Conservation (phyloP, 345 rosid genomes). For the Salix dunnii region DNA sequence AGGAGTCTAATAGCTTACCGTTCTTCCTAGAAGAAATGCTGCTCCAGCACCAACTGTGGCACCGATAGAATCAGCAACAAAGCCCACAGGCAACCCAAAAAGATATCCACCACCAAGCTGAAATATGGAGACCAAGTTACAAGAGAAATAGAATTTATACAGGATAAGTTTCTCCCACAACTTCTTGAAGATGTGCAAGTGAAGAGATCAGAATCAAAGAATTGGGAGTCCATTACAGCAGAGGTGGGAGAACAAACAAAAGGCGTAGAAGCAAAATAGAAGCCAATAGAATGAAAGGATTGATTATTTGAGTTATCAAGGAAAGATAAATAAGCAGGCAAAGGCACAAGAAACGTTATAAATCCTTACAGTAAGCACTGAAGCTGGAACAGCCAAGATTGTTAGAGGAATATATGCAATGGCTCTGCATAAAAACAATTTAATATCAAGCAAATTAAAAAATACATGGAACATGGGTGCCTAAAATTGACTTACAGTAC, state of each 20-base stretch:
- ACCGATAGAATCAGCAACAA: constrained; percentile 91
- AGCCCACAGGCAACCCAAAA: constrained; percentile 89
- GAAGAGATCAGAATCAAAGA: neutral
- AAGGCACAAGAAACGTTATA: neutral
- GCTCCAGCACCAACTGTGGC: constrained; percentile 91
- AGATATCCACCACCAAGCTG: constrained; percentile 99
- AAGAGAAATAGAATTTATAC: neutral
- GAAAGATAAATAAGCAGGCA: neutral
- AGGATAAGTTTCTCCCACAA: neutral
- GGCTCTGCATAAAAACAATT: constrained; percentile 48
- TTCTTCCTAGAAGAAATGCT: constrained; percentile 91
- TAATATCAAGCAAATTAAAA: neutral
- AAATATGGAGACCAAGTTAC: constrained; percentile 26
- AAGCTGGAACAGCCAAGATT: constrained; percentile 97
- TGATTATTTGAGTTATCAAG: neutral
- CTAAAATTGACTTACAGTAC: constrained; percentile 61
- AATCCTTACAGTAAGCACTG: constrained; percentile 83
- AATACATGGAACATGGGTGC: neutral
- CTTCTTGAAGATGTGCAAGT: neutral
- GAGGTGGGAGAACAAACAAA: neutral
- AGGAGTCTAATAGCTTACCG: constrained; percentile 36
- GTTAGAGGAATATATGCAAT: constrained; percentile 94
- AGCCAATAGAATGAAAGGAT: neutral
- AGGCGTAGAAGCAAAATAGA: neutral
- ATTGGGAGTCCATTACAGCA: neutral